Conservation (phyloP, 2,329 filamentous ascomycete species). For the Aspergillus nomiae region DNA sequence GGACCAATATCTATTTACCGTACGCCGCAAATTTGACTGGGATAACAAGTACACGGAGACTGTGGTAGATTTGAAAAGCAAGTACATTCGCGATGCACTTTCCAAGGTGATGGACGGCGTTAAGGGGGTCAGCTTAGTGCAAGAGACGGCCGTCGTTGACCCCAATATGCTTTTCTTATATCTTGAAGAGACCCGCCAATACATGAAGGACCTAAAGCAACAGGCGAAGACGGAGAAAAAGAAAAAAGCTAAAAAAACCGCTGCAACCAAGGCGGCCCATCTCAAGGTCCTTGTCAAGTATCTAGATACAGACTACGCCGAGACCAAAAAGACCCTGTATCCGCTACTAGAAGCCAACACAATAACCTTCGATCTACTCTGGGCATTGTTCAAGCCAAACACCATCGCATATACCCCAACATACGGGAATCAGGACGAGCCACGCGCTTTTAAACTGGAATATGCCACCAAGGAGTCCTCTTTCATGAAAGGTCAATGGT, state of each 20-base stretch:
- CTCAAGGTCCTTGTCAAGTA: conserved; percentile 74
- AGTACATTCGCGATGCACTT: conserved; percentile 70
- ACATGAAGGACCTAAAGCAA: conserved; percentile 65
- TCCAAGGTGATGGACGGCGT: conserved; percentile 73
- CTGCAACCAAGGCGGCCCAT: conserved; percentile 44
- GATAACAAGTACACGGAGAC: conserved; percentile 78
- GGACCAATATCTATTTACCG: conserved; percentile 79
- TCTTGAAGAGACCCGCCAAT: conserved; percentile 71
- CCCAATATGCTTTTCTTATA: conserved; percentile 75
- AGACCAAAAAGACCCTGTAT: conserved; percentile 76
- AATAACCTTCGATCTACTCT: conserved; percentile 85
- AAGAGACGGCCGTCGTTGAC: conserved; percentile 73
- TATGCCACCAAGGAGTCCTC: conserved; percentile 69
- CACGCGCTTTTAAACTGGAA: conserved; percentile 80
- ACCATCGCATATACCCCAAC: conserved; percentile 76
- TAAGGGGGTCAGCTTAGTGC: conserved; percentile 76
- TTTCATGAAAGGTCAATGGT: conserved; percentile 73
- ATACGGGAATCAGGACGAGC: conserved; percentile 74
- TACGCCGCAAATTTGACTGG: conserved; percentile 79
- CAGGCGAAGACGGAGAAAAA: conserved; percentile 61
- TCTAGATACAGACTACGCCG: conserved; percentile 77
- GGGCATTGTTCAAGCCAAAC: conserved; percentile 87
- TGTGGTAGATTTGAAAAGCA: conserved; percentile 82
- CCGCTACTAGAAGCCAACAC: conserved; percentile 78
- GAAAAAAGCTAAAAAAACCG: conserved; percentile 42